Conservation (phyloP, 2,329 filamentous ascomycete genomes). For the Mycosphaerella sp. region DNA sequence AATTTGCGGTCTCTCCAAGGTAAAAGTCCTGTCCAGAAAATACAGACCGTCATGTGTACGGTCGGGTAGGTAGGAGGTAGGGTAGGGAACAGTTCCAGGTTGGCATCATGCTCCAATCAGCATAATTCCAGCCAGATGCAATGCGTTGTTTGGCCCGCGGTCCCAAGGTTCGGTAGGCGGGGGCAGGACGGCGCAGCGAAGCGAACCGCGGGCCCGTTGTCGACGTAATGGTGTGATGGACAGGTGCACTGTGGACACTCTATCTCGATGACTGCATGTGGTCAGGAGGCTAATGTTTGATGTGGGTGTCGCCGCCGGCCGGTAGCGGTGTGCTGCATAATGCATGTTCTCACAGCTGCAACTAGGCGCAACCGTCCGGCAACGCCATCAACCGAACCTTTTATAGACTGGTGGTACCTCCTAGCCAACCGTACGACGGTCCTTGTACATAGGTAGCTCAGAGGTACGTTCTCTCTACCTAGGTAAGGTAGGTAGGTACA, state of each 20-base stretch:
- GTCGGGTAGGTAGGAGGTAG: too few relatives aligned
- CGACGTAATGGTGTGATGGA: background rate
- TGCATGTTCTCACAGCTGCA: background rate
- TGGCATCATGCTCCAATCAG: background rate
- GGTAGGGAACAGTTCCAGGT: background rate
- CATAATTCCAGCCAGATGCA: background rate
- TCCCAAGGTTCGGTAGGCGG: background rate
- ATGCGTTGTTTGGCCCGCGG: background rate
- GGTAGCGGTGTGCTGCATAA: background rate
- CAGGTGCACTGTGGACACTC: background rate
- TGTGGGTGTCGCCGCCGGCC: background rate
- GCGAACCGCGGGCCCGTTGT: background rate
- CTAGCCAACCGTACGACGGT: too few relatives aligned
- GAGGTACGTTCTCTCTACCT: too few relatives aligned
- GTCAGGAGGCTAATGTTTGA: background rate
- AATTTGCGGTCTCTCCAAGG: too few relatives aligned
- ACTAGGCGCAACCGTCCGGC: background rate
- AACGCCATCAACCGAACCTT: conserved; percentile 10
- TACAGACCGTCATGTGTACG: too few relatives aligned
- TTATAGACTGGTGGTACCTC: background rate
- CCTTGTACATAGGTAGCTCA: too few relatives aligned
- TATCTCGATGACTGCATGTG: too few relatives aligned
- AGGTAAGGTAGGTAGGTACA: too few relatives aligned
- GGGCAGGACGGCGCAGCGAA: background rate
- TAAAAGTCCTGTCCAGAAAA: too few relatives aligned